These are phyloP conservation scores for Tulasnella sp. DNA, from an alignment of 768 basidiomycete species.

Conservation along the genomic window DNA sequence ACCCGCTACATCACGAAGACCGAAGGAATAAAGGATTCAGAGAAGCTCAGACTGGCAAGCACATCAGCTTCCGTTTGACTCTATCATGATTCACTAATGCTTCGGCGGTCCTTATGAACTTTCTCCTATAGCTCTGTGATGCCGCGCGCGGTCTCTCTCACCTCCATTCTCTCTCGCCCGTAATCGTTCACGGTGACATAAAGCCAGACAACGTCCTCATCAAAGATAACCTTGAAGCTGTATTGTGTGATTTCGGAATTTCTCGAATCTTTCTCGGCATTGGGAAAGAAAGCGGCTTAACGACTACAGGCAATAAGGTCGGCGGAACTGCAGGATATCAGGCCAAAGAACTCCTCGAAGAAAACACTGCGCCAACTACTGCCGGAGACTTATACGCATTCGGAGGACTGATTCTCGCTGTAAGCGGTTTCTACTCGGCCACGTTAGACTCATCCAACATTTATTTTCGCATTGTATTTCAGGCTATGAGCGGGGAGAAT, in stretches of 20 bases:
- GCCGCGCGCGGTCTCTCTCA: background rate
- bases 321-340: background rate
- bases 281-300: background rate
- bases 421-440: background rate
- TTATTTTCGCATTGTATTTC: too few species aligned
- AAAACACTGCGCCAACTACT: background rate
- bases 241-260: background rate
- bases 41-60: background rate
- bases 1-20: background rate
- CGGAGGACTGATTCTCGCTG: background rate
- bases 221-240: background rate
- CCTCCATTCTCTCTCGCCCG: background rate
- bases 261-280: background rate
- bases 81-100: too few species aligned
- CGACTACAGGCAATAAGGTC: background rate
- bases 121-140: background rate
- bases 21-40: background rate
- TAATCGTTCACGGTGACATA: background rate
- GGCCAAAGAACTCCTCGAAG: background rate
- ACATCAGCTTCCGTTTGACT: background rate
- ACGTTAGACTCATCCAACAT: background rate
- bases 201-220: background rate
- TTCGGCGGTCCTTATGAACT: too few species aligned
- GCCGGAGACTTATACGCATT: conserved; percentile 8
- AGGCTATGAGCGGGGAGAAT: background rate